Conservation (phyloP, 78 protist genomes). For the Dictyostelium capitatum region DNA sequence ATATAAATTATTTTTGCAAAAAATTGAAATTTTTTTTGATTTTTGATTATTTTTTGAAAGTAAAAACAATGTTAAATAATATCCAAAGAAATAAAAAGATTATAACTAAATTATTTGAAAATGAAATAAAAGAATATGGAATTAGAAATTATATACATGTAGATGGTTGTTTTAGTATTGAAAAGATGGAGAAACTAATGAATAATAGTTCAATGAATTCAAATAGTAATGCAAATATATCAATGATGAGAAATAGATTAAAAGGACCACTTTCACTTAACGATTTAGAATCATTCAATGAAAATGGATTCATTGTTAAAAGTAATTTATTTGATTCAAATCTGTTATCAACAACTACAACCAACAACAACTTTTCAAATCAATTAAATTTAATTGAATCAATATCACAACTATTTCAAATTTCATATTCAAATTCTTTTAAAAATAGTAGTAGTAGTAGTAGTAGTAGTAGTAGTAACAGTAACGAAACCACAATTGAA, state of each 20-base stretch:
- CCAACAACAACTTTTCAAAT: background rate
- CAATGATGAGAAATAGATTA: background rate
- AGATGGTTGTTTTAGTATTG: conserved; percentile 14
- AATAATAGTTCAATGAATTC: background rate
- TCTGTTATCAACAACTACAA: background rate
- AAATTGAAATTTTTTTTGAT: too few relatives aligned
- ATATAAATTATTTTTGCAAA: too few relatives aligned
- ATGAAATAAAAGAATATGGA: background rate
- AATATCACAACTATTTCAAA: background rate
- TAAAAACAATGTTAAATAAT: too few relatives aligned
- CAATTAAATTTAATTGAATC: background rate
- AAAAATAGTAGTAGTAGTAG: background rate
- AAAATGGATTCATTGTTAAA: background rate
- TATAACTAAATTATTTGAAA: background rate
- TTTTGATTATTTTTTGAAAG: too few relatives aligned
- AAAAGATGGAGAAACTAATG: conserved; percentile 1
- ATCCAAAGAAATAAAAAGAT: background rate
- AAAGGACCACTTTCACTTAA: background rate
- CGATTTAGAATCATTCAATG: background rate
- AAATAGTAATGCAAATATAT: background rate
- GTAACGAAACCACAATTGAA: background rate
- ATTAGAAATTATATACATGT: conserved; percentile 9
- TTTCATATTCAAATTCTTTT: background rate
- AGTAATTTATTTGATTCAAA: background rate
- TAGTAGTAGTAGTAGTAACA: background rate